Evolutionary conservation across 2,329 filamentous ascomycete species (phyloP).

Genomic region (Phaeosphaeriaceae sp.): DNA sequence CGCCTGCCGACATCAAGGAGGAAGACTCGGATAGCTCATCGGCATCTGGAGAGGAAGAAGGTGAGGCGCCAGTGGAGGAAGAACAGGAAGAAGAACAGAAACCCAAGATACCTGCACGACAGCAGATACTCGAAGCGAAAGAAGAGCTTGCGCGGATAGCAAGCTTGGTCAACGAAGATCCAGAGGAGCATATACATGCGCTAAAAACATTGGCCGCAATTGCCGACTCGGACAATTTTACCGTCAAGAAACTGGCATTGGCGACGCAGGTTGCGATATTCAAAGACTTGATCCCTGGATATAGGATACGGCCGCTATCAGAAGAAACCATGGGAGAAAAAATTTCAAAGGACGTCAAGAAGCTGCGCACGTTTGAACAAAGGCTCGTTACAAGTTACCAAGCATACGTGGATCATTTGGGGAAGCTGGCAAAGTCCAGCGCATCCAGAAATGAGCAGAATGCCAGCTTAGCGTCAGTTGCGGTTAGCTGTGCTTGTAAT

Average conservation of each 20-base stretch:
- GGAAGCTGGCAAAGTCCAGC: constrained; percentile 66
- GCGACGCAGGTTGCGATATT: constrained; percentile 89
- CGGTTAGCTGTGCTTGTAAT: constrained; percentile 83
- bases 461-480: constrained; percentile 69
- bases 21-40: constrained; percentile 69
- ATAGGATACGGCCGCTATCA: constrained; percentile 82
- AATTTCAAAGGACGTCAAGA: constrained; percentile 89
- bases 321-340: constrained; percentile 79
- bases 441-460: constrained; percentile 51
- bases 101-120: constrained; percentile 72
- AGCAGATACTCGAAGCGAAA: constrained; percentile 86
- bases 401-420: constrained; percentile 78
- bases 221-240: constrained; percentile 70
- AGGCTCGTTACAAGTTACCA: constrained; percentile 85
- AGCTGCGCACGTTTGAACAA: constrained; percentile 84
- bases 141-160: constrained; percentile 90
- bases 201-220: constrained; percentile 81
- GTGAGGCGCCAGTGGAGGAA: constrained; percentile 53
- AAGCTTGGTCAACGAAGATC: constrained; percentile 82
- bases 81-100: constrained; percentile 56
- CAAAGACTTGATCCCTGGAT: constrained; percentile 95
- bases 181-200: constrained; percentile 83
- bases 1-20: constrained; percentile 54
- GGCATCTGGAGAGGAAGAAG: constrained; percentile 59
- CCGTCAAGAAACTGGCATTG: constrained; percentile 84